Percentiles rank a stretch among this genome's conserved stretches.
These are phyloP conservation scores for Calocybe indica DNA, from an alignment of 768 basidiomycete species.

Conservation along the genomic window DNA sequence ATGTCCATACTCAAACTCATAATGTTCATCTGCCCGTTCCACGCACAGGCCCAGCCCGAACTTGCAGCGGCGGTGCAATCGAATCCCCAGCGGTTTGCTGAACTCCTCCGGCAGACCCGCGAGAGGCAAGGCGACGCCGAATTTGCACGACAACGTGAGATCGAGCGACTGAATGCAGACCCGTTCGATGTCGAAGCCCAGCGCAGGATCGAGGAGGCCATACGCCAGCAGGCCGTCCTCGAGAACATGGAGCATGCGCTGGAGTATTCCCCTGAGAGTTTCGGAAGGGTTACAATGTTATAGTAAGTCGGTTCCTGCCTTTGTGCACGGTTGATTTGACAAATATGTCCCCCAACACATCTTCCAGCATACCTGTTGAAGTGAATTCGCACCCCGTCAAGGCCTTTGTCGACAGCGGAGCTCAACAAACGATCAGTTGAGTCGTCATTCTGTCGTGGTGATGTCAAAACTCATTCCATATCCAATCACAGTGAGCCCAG, in stretches of 20 bases:
- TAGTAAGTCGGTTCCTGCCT: slow-evolving; percentile 53
- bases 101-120: slow-evolving; percentile 59
- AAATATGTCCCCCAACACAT: neutral
- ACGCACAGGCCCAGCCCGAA: slow-evolving; percentile 69
- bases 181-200: slow-evolving; percentile 93
- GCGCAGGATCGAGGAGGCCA: slow-evolving; percentile 87
- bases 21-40: neutral
- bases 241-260: slow-evolving; percentile 94
- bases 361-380: slow-evolving; percentile 74
- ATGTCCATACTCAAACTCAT: no score
- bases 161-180: slow-evolving; percentile 71
- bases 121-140: slow-evolving; percentile 51
- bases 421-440: slow-evolving; percentile 94
- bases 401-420: slow-evolving; percentile 98
- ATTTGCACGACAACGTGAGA: slow-evolving; percentile 51
- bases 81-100: slow-evolving; percentile 70
- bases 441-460: slow-evolving; percentile 4
- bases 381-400: slow-evolving; percentile 88
- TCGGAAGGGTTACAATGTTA: slow-evolving; percentile 94
- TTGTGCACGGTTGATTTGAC: neutral
- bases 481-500: slow-evolving; percentile 69
- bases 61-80: slow-evolving; percentile 64
- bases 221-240: slow-evolving; percentile 80
- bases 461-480: neutral
- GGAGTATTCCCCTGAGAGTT: slow-evolving; percentile 89